phyloP scores from a whole-genome alignment of 495 filamentous ascomycete species.

The Aspergillus conjunctus region DNA sequence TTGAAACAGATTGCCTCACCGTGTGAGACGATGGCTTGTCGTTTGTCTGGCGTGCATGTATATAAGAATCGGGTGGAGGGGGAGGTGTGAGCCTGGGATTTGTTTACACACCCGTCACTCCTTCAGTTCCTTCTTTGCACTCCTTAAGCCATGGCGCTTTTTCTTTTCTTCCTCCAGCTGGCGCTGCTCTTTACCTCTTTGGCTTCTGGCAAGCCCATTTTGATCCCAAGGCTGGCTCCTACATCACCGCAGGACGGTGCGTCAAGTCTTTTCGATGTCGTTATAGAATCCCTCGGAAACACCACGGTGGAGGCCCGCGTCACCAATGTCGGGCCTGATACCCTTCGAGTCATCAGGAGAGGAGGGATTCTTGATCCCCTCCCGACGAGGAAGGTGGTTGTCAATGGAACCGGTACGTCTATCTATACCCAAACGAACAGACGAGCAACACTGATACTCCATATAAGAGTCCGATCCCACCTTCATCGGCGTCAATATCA shows the following conservation, averaged over 20 bases:
- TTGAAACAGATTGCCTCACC: not conserved
- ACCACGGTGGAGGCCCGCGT: conserved; percentile 20
- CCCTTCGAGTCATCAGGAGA: conserved; percentile 19
- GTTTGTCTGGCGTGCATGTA: not conserved
- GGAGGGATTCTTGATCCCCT: conserved; percentile 21
- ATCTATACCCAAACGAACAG: not conserved
- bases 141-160: conserved; percentile 19
- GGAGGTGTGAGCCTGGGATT: not conserved
- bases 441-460: not conserved
- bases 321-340: conserved; percentile 19
- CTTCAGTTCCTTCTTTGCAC: conserved; percentile 10
- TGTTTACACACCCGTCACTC: too few species aligned
- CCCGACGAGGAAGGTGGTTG: conserved; percentile 23
- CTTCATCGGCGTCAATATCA: conserved; percentile 20
- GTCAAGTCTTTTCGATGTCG: conserved; percentile 16
- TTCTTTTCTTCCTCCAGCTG: conserved; percentile 22
- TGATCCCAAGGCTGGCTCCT: conserved; percentile 20
- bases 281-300: conserved; percentile 21
- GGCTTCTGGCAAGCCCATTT: conserved; percentile 30
- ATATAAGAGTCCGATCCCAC: conserved; percentile 10
- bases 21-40: not conserved
- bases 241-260: conserved; percentile 22
- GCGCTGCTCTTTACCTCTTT: conserved; percentile 18
- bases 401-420: conserved; percentile 15
- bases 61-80: not conserved